These are phyloP conservation scores for Neofusicoccum cordaticola DNA, from an alignment of 2,329 filamentous ascomycete genomes.

Conservation along the genomic window DNA sequence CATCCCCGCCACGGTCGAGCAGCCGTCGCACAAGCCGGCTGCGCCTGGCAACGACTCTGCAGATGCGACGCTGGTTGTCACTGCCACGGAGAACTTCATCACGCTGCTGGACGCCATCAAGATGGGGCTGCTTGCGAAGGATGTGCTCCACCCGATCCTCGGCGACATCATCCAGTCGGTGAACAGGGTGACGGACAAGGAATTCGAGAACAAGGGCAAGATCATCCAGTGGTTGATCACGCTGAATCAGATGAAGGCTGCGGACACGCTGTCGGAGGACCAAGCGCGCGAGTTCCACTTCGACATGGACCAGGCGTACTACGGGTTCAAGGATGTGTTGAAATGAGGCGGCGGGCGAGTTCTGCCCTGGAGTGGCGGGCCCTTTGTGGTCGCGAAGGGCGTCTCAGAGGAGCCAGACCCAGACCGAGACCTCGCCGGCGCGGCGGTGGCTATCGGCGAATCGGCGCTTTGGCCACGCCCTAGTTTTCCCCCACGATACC, in stretches of 20 bases:
- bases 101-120: constrained; percentile 94
- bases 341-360: constrained; percentile 19
- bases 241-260: constrained; percentile 95
- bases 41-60: constrained; percentile 40
- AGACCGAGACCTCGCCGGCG: not conserved
- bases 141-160: constrained; percentile 90
- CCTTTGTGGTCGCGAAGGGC: not conserved
- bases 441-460: constrained; percentile 8
- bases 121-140: constrained; percentile 88
- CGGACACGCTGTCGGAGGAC: constrained; percentile 82
- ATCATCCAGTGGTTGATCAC: constrained; percentile 98
- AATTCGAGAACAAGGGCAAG: constrained; percentile 94
- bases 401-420: not conserved
- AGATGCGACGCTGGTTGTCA: constrained; percentile 69
- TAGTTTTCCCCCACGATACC: constrained; percentile 10
- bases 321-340: constrained; percentile 84
- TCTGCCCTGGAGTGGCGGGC: not conserved
- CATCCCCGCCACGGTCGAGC: constrained; percentile 78
- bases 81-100: constrained; percentile 97
- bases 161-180: constrained; percentile 96
- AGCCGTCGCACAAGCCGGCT: constrained; percentile 48
- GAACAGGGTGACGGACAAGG: constrained; percentile 91
- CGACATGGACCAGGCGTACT: constrained; percentile 91
- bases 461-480: constrained; percentile 12
- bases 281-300: constrained; percentile 86